These are phyloP conservation scores for Tetrahymena malaccensis DNA, from an alignment of 73 alveolate species.

Conservation along the genomic window DNA sequence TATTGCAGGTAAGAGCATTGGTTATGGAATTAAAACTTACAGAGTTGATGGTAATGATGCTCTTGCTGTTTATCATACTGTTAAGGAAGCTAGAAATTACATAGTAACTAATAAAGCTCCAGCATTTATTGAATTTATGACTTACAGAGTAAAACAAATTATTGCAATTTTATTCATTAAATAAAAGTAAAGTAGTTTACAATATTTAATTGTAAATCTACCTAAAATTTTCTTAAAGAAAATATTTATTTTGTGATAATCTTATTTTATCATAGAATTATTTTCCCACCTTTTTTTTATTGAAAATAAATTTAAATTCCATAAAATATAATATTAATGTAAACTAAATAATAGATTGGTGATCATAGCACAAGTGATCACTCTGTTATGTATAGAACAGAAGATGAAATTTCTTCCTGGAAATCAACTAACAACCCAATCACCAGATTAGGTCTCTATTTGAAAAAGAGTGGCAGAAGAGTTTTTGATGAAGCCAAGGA, in stretches of 20 bases:
- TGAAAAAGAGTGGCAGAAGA: slow-evolving; percentile 42
- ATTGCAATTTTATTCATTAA: too few relatives aligned
- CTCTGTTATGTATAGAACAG: slow-evolving; percentile 63
- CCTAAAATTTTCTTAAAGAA: too few relatives aligned
- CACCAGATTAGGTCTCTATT: slow-evolving; percentile 33
- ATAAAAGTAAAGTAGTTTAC: too few relatives aligned
- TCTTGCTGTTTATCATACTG: slow-evolving; percentile 82
- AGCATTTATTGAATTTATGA: slow-evolving; percentile 80
- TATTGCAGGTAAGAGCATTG: slow-evolving; percentile 84
- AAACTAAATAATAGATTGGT: slow-evolving; percentile 42
- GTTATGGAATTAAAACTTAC: slow-evolving; percentile 80
- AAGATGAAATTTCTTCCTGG: slow-evolving; percentile 58
- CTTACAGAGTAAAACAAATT: slow-evolving; percentile 61
- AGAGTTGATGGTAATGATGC: slow-evolving; percentile 94
- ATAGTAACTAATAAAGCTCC: slow-evolving; percentile 69
- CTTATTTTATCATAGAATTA: too few relatives aligned
- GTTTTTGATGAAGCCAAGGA: slow-evolving; percentile 44
- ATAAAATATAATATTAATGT: too few relatives aligned
- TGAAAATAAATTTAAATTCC: too few relatives aligned
- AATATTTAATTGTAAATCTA: too few relatives aligned
- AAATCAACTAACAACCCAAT: slow-evolving; percentile 41
- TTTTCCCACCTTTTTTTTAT: too few relatives aligned
- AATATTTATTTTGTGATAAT: too few relatives aligned
- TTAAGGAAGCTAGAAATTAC: slow-evolving; percentile 70
- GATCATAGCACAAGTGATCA: slow-evolving; percentile 92